A percentile compares a stretch with the other conserved stretches of the same genome.
phyloP scores from a whole-genome alignment of 805 yeast genomes.

The Ogataea siamensis region DNA sequence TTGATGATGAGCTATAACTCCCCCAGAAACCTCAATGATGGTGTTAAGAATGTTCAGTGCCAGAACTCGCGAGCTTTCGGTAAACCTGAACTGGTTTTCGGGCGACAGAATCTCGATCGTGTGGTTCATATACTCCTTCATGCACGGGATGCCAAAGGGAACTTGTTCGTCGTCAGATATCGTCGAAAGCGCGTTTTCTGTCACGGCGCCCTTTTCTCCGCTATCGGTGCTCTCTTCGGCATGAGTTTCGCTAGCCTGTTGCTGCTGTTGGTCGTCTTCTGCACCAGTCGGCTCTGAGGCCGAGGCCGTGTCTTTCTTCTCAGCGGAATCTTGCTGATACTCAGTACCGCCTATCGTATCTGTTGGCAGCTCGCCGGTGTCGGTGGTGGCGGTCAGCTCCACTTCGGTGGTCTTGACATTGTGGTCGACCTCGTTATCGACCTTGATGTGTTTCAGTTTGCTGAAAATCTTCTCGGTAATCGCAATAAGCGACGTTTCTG shows the following conservation, averaged over 20 bases:
- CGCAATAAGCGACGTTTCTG: conserved; percentile 74
- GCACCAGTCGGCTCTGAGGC: neutral
- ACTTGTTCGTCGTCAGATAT: conserved; percentile 34
- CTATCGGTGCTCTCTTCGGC: too few relatives aligned
- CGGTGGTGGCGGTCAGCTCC: conserved; percentile 25
- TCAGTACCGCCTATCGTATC: conserved; percentile 56
- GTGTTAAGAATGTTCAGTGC: conserved; percentile 74
- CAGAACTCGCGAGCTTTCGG: conserved; percentile 82
- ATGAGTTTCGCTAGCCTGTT: too few relatives aligned
- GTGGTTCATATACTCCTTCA: conserved; percentile 73
- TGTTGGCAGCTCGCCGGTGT: conserved; percentile 43
- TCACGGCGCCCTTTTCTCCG: too few relatives aligned
- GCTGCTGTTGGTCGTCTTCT: neutral
- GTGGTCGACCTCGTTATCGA: conserved; percentile 29
- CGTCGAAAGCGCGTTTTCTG: neutral
- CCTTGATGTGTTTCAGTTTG: conserved; percentile 53
- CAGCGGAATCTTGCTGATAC: conserved; percentile 3
- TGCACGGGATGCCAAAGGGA: conserved; percentile 71
- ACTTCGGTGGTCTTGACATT: conserved; percentile 30
- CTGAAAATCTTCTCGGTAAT: conserved; percentile 69
- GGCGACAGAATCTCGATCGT: conserved; percentile 81
- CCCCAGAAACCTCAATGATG: conserved; percentile 80
- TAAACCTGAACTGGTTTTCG: conserved; percentile 76
- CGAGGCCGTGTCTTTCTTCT: conserved; percentile 1
- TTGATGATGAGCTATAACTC: conserved; percentile 57